These are phyloP conservation scores for Pichia cephalocereana DNA, from an alignment of 805 yeast species.

Conservation along the genomic window DNA sequence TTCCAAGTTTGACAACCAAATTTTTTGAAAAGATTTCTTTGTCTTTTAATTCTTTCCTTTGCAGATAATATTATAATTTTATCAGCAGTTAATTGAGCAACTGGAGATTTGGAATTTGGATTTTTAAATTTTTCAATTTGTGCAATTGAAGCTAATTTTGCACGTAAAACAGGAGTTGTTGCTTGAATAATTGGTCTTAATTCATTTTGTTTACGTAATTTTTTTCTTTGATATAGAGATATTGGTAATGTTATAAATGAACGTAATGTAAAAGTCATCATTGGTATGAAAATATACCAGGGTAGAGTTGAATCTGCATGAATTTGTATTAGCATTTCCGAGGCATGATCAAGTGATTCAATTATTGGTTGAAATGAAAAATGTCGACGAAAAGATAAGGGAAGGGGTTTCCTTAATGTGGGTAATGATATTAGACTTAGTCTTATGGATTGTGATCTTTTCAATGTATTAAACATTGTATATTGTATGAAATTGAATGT, in stretches of 20 bases:
- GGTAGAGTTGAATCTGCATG: conserved; percentile 59
- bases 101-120: conserved; percentile 11
- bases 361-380: conserved; percentile 18
- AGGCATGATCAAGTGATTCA: conserved; percentile 16
- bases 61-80: conserved; percentile 67
- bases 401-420: too few species aligned
- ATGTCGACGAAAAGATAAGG: not conserved
- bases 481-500: too few species aligned
- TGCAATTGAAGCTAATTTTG: conserved; percentile 42
- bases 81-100: conserved; percentile 52
- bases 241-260: conserved; percentile 66
- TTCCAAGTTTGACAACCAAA: conserved; percentile 75
- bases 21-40: conserved; percentile 57
- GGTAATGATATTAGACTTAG: too few species aligned
- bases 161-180: conserved; percentile 63
- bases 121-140: conserved; percentile 23
- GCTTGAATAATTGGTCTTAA: conserved; percentile 66
- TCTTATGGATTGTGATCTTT: too few species aligned
- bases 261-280: conserved; percentile 59
- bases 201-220: conserved; percentile 62
- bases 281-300: conserved; percentile 78
- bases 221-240: conserved; percentile 59
- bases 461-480: too few species aligned
- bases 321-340: conserved; percentile 31
- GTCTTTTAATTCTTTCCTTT: conserved; percentile 71